phyloP scores from a whole-genome alignment of 192 early-diverging fungal species.

The Coemansia sp. region DNA sequence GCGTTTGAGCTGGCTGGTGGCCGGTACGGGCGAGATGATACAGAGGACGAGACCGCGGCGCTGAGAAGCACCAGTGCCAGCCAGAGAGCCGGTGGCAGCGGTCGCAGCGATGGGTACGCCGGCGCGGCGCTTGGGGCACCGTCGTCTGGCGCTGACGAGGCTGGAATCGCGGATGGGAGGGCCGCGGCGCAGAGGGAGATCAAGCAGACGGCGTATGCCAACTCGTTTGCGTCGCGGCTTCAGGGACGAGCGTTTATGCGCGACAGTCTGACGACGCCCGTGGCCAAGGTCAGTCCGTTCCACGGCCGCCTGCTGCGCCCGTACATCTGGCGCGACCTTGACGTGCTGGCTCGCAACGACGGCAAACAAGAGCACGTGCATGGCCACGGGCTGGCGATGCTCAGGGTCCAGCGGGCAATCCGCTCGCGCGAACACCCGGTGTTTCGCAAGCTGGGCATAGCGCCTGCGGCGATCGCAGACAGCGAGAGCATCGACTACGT shows the following conservation, averaged over 20 bases:
- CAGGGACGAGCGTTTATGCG: slow-evolving; percentile 60
- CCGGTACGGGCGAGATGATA: background rate
- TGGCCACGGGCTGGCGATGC: slow-evolving; percentile 19
- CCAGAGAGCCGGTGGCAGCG: background rate
- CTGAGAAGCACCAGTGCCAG: background rate
- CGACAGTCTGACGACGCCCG: slow-evolving; percentile 59
- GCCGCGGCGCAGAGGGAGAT: background rate
- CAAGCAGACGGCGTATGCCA: slow-evolving; percentile 60
- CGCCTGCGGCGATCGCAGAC: slow-evolving; percentile 1
- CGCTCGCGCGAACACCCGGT: slow-evolving; percentile 33
- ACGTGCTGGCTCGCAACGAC: slow-evolving; percentile 38
- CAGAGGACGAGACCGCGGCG: background rate
- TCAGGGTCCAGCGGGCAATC: slow-evolving; percentile 31
- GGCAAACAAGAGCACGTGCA: background rate
- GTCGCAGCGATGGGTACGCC: background rate
- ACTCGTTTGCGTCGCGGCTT: slow-evolving; percentile 77
- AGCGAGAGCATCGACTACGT: slow-evolving; percentile 74
- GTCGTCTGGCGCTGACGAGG: background rate
- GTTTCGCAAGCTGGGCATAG: slow-evolving; percentile 21
- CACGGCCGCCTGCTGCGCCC: slow-evolving; percentile 73
- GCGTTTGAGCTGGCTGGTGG: slow-evolving; percentile 5
- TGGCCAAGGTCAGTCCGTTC: slow-evolving; percentile 65
- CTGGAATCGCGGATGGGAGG: background rate
- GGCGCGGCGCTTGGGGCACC: too few relatives aligned
- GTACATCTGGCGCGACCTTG: slow-evolving; percentile 78